These are phyloP conservation scores for Fusarium praegraminearum DNA, from an alignment of 2,329 filamentous ascomycete species.

Conservation along the genomic window DNA sequence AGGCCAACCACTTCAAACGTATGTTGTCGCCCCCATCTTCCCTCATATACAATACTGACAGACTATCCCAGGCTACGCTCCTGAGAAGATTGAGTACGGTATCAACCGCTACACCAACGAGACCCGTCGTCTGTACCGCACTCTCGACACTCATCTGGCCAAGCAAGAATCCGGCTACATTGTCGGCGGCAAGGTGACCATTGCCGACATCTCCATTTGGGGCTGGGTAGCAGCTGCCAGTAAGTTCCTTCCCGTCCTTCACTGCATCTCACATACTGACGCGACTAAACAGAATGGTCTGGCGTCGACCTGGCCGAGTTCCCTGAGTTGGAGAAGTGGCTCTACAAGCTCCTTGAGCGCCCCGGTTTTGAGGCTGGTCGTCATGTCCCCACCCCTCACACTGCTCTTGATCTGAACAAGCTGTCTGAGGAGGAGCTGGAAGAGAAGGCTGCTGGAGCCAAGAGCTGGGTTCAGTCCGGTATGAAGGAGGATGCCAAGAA, in stretches of 20 bases:
- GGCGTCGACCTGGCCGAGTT: constrained; percentile 76
- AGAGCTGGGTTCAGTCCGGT: constrained; percentile 74
- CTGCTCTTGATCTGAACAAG: constrained; percentile 63
- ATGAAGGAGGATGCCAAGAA: constrained; percentile 76
- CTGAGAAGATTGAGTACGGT: constrained; percentile 84
- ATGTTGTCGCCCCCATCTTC: constrained; percentile 34
- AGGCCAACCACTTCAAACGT: constrained; percentile 86
- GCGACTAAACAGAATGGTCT: constrained; percentile 51
- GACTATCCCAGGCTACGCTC: constrained; percentile 71
- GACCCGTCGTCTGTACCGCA: constrained; percentile 82
- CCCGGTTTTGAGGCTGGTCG: constrained; percentile 80
- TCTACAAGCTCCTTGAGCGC: constrained; percentile 75
- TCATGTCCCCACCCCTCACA: constrained; percentile 76
- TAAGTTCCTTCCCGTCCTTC: constrained; percentile 45
- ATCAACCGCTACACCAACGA: constrained; percentile 87
- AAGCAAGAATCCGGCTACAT: constrained; percentile 68
- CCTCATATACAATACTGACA: background rate
- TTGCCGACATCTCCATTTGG: constrained; percentile 84
- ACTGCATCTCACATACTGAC: background rate
- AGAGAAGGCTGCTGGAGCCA: constrained; percentile 63
- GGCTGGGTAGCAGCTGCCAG: constrained; percentile 75
- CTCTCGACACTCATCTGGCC: constrained; percentile 78
- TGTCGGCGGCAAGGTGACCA: constrained; percentile 76
- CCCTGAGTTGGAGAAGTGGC: constrained; percentile 81
- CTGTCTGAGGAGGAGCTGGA: constrained; percentile 67